Conservation (phyloP, 2,329 filamentous ascomycete species). For the Diaporthe aspalathi region DNA sequence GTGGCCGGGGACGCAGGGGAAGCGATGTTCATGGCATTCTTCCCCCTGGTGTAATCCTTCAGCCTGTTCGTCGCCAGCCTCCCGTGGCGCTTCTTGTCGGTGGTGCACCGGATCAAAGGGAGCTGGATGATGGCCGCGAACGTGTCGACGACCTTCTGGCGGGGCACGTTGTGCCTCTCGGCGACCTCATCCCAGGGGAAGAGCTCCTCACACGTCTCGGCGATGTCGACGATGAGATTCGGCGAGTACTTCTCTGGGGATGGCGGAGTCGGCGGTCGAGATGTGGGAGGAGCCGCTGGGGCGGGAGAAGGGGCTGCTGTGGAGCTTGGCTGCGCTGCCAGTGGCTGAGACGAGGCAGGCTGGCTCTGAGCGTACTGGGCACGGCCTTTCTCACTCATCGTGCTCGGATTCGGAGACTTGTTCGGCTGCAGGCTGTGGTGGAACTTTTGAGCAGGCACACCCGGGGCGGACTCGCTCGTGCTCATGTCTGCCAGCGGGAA, state of each 20-base stretch:
- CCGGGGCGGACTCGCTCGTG: neutral
- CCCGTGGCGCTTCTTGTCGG: conserved; percentile 56
- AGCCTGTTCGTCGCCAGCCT: conserved; percentile 54
- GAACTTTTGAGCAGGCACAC: neutral
- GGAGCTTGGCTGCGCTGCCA: neutral
- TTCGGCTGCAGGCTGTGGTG: neutral
- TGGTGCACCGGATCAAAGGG: conserved; percentile 58
- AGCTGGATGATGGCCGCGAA: conserved; percentile 62
- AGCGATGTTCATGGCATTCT: conserved; percentile 44
- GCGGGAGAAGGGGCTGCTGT: neutral
- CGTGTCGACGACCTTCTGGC: conserved; percentile 58
- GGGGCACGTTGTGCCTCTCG: conserved; percentile 54
- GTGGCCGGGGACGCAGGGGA: neutral
- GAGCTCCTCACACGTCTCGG: conserved; percentile 58
- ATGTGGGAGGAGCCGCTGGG: neutral
- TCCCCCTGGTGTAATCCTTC: conserved; percentile 56
- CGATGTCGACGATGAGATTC: conserved; percentile 60
- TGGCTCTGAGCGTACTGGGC: conserved; percentile 15
- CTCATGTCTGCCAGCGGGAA: conserved; percentile 18
- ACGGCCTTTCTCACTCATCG: neutral
- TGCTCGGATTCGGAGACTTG: neutral
- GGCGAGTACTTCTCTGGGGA: conserved; percentile 49
- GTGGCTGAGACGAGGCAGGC: conserved; percentile 1
- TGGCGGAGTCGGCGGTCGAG: conserved; percentile 1
- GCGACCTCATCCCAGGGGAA: conserved; percentile 61